Evolutionary conservation across 805 yeast species (phyloP).

Genomic region (Wickerhamiella spandovensis): DNA sequence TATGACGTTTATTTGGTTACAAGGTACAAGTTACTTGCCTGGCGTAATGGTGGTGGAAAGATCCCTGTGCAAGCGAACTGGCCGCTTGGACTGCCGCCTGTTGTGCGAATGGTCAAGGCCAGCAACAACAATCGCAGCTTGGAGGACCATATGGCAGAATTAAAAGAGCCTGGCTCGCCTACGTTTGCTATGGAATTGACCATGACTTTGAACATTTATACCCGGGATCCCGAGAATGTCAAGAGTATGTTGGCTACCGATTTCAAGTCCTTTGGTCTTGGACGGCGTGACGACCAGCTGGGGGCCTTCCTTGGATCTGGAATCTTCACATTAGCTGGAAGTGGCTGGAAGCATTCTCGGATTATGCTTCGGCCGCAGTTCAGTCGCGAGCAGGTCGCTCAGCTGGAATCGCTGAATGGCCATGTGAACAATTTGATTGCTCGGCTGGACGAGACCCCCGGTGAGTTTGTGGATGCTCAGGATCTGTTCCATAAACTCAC

Average conservation of each 20-base stretch:
- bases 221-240: constrained; percentile 21
- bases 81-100: not conserved
- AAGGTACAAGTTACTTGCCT: not conserved
- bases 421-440: constrained; percentile 19
- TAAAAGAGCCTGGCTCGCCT: not conserved
- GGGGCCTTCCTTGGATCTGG: constrained; percentile 24
- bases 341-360: constrained; percentile 27
- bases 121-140: not conserved
- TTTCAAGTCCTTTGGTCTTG: constrained; percentile 24
- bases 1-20: not conserved
- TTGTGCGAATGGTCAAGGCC: not conserved
- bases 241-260: constrained; percentile 21
- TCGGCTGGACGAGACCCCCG: constrained; percentile 2
- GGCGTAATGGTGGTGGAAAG: not conserved
- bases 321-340: constrained; percentile 26
- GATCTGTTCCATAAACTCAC: constrained; percentile 15
- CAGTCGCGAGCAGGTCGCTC: constrained; percentile 22
- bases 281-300: constrained; percentile 18
- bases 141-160: not conserved
- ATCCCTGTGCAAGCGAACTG: not conserved
- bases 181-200: constrained; percentile 8
- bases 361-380: constrained; percentile 27
- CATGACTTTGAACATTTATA: constrained; percentile 6
- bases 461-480: constrained; percentile 11
- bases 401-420: constrained; percentile 16